Evolutionary conservation across 2,329 filamentous ascomycete genomes (phyloP), one percentile per base, ranked within the genome.

Genomic region (Anthostomella pinea): DNA sequence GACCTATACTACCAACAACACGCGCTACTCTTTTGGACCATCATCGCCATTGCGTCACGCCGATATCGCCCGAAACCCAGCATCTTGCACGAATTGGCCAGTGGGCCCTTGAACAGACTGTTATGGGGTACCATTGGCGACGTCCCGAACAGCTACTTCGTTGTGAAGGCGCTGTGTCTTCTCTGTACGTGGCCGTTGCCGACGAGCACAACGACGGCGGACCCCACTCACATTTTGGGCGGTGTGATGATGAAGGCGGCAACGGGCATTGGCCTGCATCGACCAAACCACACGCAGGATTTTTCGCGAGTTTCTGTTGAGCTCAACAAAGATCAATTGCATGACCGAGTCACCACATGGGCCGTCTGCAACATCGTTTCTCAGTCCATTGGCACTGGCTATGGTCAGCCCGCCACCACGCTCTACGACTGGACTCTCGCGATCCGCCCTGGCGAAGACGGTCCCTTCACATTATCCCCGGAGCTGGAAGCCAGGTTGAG

Each of bases 211-310:
- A 88, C 85, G 1, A 83, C 83, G 5, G 81, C 82, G 6, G 87
- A 93, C 50, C 85, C 85, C 3, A 91, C 86, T 2, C 87, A 90
- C 57, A 89, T 87, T 58, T 68, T 90, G 13, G 83, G 83, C 49
- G 86, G 87, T 34, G 79, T 88, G 43, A 88, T 91, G 84, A 89
- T 91, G 79, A 88, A 90, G 65, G 79, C 86, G 15, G 87, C 87
- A 7, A 89, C 87, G 48, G 85, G 87, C 48, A 88, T 90, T 49
- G 86, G 87, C 14, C 70, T 93, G 35, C 86, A 93, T 54, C 77
- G 86, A 30, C 87, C 86, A 9, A 87, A 83, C 36, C 82, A 90
- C 58, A 86, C 85, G 28, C 85, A 90, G 58, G 87, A 91, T 59
- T 93, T 91, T 59, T 88, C 85, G 2, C 71, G 85, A 32, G 82